Evolutionary conservation across 2,329 filamentous ascomycete species (phyloP).

Genomic region (Beauveria pseudobassiana): DNA sequence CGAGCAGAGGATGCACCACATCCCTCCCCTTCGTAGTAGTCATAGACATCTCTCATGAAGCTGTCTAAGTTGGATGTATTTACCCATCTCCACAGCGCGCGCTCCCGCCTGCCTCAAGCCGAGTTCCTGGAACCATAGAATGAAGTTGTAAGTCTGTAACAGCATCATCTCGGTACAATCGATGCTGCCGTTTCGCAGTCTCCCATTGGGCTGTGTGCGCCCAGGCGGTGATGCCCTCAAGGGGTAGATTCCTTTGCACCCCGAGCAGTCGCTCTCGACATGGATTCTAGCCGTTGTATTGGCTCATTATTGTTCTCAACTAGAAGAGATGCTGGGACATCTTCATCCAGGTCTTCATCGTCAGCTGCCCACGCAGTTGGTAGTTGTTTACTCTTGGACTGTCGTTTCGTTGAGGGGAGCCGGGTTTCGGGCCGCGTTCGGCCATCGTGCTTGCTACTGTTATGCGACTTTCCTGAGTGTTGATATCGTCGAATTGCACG

Average conservation of each 20-base stretch:
- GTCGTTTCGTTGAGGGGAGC: not conserved
- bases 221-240: not conserved
- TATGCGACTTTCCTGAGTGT: conserved; percentile 37
- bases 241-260: not conserved
- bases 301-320: conserved; percentile 43
- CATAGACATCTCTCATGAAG: conserved; percentile 78
- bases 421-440: not conserved
- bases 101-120: conserved; percentile 37
- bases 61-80: conserved; percentile 85
- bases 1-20: conserved; percentile 75
- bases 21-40: conserved; percentile 79
- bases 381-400: not conserved
- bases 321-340: conserved; percentile 56
- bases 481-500: conserved; percentile 40
- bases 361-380: conserved; percentile 20
- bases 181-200: conserved; percentile 42
- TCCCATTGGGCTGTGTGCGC: conserved; percentile 42
- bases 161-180: conserved; percentile 34
- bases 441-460: conserved; percentile 32
- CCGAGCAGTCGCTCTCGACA: not conserved
- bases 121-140: conserved; percentile 8
- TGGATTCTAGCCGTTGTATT: not conserved
- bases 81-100: conserved; percentile 86
- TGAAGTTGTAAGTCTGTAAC: not conserved
- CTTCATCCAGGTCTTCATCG: conserved; percentile 49